phyloP scores from a whole-genome alignment of 495 filamentous ascomycete genomes.

The Penicillium cinerascens region DNA sequence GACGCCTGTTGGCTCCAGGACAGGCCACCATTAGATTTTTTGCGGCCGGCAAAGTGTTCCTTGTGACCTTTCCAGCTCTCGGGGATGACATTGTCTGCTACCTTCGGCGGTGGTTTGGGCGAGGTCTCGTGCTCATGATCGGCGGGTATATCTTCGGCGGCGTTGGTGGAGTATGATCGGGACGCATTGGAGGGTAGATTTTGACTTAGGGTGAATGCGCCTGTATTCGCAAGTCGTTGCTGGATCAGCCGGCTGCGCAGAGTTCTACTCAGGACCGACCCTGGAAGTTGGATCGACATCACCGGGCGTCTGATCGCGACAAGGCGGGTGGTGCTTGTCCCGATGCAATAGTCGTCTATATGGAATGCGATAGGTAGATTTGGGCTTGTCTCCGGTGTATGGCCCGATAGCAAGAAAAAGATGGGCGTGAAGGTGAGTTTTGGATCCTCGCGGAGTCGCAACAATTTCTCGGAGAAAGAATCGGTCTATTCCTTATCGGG shows the following conservation, averaged over 20 bases:
- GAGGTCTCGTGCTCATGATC: neutral
- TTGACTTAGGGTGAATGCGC: neutral
- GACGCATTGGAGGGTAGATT: neutral
- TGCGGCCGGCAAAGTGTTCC: neutral
- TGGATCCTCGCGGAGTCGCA: constrained; percentile 9
- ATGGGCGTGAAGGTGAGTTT: neutral
- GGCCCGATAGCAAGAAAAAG: neutral
- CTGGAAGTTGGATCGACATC: constrained; percentile 18
- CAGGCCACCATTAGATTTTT: neutral
- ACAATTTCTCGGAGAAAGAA: constrained; percentile 16
- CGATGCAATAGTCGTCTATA: neutral
- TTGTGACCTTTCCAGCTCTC: neutral
- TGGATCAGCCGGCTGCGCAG: constrained; percentile 21
- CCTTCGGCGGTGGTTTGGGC: neutral
- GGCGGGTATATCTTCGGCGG: neutral
- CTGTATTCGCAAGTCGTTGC: constrained; percentile 8
- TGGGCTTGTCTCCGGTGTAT: neutral
- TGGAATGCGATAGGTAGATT: neutral
- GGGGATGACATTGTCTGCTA: neutral
- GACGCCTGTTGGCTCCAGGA: neutral
- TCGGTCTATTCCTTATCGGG: constrained; percentile 6
- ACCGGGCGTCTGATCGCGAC: neutral
- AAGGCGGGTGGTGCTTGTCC: neutral
- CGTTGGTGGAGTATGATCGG: constrained; percentile 3
- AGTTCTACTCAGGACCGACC: constrained; percentile 22